Base-by-base conservation (phyloP, 352 stramenopile species). In the Phytopythium delawarense region DNA sequence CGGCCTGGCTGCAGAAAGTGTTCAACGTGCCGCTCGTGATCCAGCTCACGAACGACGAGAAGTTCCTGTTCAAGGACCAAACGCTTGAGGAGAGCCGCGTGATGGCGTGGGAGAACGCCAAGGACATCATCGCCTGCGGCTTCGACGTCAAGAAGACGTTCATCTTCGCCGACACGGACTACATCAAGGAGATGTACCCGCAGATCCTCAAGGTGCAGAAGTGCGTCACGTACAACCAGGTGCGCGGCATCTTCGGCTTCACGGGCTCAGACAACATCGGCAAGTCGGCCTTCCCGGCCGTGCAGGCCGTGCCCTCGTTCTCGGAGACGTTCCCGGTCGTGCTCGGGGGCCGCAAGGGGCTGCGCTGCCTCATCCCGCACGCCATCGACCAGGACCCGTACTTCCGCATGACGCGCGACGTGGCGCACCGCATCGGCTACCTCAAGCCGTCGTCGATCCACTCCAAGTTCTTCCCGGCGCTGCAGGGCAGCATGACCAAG, bases 21-120 rank as follows among this genome's bases (percentile, higher is more conserved):
- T 99, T 99, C 66, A 84, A 99, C 59, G 97, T 98, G 71, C 98
- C 98, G 15, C 84, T 99, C 56, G 98, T 99, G 63, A 99, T 99
- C 74, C 98, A 99, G 83, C 96, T 99, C 57, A 99, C 98, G 6
- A 98, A 99, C 74, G 98, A 99, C 75, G 98, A 99, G 73, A 99
- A 99, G 79, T 99, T 99, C 67, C 71, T 99, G 12, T 99, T 99
- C 81, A 99, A 99, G 79, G 96, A 98, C 65, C 85, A 96, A 67
- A 94, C 88, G 59, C 73, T 96, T 25, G 87, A 89, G 60, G 83
- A 97, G 67, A 93, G 82, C 64, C 84, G 96, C 53, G 66, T 86
- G 34, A 94, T 99, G 73, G 98, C 97, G 55, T 96, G 94, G 63
- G 96, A 99, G 74, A 99, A 99, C 84, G 96, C 97, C 51, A 99